Conservation (phyloP, 2,329 filamentous ascomycete species). For the Aspergillus brunneoviolaceus region DNA sequence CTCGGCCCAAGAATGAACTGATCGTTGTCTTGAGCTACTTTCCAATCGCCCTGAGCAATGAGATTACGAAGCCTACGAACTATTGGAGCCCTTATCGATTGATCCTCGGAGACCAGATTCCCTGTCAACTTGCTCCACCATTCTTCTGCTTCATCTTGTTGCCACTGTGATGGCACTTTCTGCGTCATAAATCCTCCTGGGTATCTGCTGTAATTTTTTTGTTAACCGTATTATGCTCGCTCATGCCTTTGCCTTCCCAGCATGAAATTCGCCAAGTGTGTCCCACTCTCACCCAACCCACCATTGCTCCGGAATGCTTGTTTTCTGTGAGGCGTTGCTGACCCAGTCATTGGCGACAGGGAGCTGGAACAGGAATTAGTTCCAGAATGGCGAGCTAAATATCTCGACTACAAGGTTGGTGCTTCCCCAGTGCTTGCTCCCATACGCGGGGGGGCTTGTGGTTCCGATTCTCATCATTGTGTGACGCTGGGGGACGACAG, state of each 20-base stretch:
- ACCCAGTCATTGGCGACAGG: conserved; percentile 37
- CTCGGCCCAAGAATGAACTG: background rate
- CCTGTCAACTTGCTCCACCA: background rate
- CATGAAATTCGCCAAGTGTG: conserved; percentile 65
- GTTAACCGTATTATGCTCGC: conserved; percentile 19
- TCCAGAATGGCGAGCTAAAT: conserved; percentile 92
- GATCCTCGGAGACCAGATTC: background rate
- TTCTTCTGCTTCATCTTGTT: background rate
- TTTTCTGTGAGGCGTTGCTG: conserved; percentile 21
- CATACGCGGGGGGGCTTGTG: background rate
- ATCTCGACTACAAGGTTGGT: conserved; percentile 83
- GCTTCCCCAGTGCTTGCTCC: conserved; percentile 10
- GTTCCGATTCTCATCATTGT: conserved; percentile 9
- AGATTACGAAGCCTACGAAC: background rate
- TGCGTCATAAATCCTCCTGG: conserved; percentile 11
- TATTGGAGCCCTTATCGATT: background rate
- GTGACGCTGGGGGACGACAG: conserved; percentile 35
- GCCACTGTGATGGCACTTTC: background rate
- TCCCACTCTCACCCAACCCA: conserved; percentile 12
- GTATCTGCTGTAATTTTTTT: conserved; percentile 7
- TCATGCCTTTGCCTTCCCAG: conserved; percentile 19
- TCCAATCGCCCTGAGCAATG: background rate
- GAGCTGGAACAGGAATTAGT: conserved; percentile 86
- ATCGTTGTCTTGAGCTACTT: background rate
- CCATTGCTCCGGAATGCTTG: background rate